Percentiles rank a stretch among this genome's conserved stretches.
Evolutionary conservation across 345 rosid genomes (phyloP).

Genomic region (Heritiera fomes): DNA sequence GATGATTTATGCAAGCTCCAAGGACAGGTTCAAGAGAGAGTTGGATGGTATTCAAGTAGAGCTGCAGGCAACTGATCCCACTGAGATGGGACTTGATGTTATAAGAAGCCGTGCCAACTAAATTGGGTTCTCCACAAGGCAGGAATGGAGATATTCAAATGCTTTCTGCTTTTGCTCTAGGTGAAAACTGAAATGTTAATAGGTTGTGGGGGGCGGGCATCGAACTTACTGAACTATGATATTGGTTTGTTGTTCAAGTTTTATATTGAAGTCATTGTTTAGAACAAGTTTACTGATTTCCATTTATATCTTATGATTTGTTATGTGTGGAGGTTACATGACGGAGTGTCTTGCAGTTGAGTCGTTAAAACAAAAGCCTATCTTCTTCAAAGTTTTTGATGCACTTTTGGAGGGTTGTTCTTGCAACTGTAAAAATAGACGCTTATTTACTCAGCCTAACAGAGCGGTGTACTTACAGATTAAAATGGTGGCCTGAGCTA

Average conservation of each 20-base stretch:
- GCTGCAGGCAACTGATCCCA: slow-evolving; percentile 67
- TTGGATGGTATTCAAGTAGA: slow-evolving; percentile 67
- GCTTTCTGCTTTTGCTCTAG: slow-evolving; percentile 10
- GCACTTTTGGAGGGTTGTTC: background rate
- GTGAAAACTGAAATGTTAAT: slow-evolving; percentile 25
- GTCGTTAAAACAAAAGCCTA: background rate
- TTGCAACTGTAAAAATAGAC: background rate
- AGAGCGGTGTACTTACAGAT: background rate
- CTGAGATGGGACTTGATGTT: slow-evolving; percentile 66
- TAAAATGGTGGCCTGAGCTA: too few relatives aligned
- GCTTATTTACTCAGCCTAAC: background rate
- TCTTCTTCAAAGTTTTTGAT: background rate
- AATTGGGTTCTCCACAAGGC: background rate
- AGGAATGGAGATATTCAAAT: background rate
- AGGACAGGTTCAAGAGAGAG: slow-evolving; percentile 66
- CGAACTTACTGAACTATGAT: slow-evolving; percentile 34
- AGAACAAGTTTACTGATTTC: slow-evolving; percentile 28
- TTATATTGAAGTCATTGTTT: slow-evolving; percentile 30
- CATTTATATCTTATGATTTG: slow-evolving; percentile 25
- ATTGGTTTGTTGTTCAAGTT: slow-evolving; percentile 32
- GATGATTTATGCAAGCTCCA: slow-evolving; percentile 72
- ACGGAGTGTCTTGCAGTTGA: background rate
- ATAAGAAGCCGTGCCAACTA: slow-evolving; percentile 30
- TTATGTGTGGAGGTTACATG: slow-evolving; percentile 25
- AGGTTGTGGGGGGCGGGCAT: slow-evolving; percentile 32